Conservation (phyloP, 106 monocot genomes). For the Dendrobium officinale region DNA sequence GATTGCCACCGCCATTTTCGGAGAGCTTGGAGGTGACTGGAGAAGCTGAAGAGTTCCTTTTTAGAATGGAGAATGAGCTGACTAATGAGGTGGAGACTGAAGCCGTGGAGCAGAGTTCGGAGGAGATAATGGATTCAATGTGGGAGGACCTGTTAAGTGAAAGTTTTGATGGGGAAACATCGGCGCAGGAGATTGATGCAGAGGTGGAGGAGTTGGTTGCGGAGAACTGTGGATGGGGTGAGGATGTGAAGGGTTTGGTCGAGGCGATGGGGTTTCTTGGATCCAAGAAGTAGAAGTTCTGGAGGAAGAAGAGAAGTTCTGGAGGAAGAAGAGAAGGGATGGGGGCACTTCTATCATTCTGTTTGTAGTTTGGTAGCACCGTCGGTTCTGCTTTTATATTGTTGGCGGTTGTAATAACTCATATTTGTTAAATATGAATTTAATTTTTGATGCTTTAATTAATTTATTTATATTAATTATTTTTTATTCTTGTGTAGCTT, state of each 20-base stretch:
- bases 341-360: no score
- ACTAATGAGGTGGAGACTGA: slow-evolving; percentile 9
- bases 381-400: no score
- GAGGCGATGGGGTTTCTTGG: slow-evolving; percentile 24
- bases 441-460: not conserved
- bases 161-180: not conserved
- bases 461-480: no score
- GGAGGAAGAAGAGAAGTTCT: not conserved
- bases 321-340: not conserved
- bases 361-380: no score
- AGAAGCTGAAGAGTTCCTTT: not conserved
- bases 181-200: not conserved
- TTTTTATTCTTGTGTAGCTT: no score
- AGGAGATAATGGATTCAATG: slow-evolving; percentile 9
- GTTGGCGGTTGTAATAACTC: no score
- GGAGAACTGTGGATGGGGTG: slow-evolving; percentile 17
- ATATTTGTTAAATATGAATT: no score
- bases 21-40: not conserved
- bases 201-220: slow-evolving; percentile 13
- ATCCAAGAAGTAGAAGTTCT: slow-evolving; percentile 7
- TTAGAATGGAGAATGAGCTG: not conserved
- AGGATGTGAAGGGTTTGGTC: slow-evolving; percentile 27
- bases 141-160: slow-evolving; percentile 40
- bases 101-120: slow-evolving; percentile 3
- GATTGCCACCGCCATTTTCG: slow-evolving; percentile 8